Evolutionary conservation across 768 basidiomycete species (phyloP), one percentile per base, ranked within the genome.

Genomic region (Russula dissimulans): DNA sequence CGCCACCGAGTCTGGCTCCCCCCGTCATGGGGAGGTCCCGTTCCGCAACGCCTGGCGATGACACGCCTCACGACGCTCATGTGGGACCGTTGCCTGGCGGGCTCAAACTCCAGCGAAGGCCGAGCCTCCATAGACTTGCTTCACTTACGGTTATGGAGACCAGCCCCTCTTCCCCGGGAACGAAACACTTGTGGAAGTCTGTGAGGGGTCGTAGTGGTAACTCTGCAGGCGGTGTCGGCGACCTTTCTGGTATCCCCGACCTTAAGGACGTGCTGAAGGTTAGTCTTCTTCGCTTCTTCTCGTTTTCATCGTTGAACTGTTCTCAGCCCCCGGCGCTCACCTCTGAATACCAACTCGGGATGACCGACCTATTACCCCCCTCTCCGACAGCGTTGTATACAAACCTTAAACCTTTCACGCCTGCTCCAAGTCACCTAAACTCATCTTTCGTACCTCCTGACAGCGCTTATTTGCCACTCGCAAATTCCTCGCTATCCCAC

Each of bases 251-350:
- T 29, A 71, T 83, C 0, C 84, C 85, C 1, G 85, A 82, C 3
- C 72, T 89, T 36, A 88, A 84, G 67, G 87, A 90, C 67, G 84
- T 86, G 17, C 71, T 89, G 31, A 89, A 88, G 81, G 87, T 85
- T 69, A 47, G 57, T 59, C 10, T 49, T 36, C 22, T 32, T 44
- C 50, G 38, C 31, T 41, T 36, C 6, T 18, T 34, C 15, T 12
- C 18, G n/a, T 60, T 36, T 43, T 39, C 39, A 48, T 42, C 51
- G 45, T 43, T 59, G 38, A 46, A 32, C 6, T 5, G 18, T 41
- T 32, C 36, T 56, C 4, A 88, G 86, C 80, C 85, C 45, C 85
- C 87, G 0, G 80, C 80, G 12, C 74, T 87, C 22, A 81, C 84
- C 18, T 83, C 84, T 1, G 87, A 87, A 54, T 84, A 89, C 67